Base-by-base conservation (phyloP, 441 rosid genomes). In the Gossypium gossypioides region DNA sequence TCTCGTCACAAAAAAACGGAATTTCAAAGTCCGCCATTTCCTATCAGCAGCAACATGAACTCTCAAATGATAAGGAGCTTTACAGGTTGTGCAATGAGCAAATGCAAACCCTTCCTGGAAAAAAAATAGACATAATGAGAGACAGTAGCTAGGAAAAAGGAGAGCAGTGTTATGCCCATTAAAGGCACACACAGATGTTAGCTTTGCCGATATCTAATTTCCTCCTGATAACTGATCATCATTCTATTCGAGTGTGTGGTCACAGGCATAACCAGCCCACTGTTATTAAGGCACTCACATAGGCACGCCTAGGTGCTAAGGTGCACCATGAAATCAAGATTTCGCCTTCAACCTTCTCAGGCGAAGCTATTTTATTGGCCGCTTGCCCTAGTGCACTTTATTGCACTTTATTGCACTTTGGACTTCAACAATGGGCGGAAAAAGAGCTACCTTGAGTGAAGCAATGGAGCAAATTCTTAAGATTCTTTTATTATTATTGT, bases 21-120 rank as follows among this genome's bases (percentile, higher is more conserved):
- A 96, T 86, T 96, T 96, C 76, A 96, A 71, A 32, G 96, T 90
- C 62, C 97, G 82, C 99, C 99, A 96, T 79, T 89, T 90, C 83
- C 98, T 85, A 73, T 96, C 97, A 73, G 97, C 94, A 40, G 97
- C 97, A 76, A 84, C 94, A 80, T 96, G 98, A 84, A 93, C 97
- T 83, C 98, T 88, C 81, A 93, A 79, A 88, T 93, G 92, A 80
- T 96, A 96, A 51, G 97, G 96, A 50, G 93, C 92, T 87, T 96
- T 96, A 86, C 99, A 96, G 76, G 99, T 96, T 63, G 98, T 96
- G 83, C 99, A 96, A 78, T 96, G 98, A 58, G 98, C 94, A 90
- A 96, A 96, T 52, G 99, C 97, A 83, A 90, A 93, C 66, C 98
- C 97, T 90, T 96, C 99, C 97, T 96, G 88, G 75, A 82, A 29